Percentiles rank a stretch among this genome's conserved stretches.
phyloP scores from a whole-genome alignment of 805 yeast genomes.

The Candida insectorum region DNA sequence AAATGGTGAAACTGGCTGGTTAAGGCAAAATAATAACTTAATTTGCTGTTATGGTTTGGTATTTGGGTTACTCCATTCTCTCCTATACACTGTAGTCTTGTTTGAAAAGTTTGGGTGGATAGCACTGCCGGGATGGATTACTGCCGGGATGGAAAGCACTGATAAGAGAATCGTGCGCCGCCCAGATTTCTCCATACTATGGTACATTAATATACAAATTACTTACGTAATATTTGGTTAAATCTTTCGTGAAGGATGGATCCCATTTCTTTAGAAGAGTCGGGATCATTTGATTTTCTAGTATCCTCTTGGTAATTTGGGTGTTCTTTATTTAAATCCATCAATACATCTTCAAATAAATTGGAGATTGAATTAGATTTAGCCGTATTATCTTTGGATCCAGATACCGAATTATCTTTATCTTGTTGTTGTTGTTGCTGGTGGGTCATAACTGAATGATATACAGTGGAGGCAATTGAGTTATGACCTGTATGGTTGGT shows the following conservation, averaged over 20 bases:
- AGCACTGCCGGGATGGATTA: no score
- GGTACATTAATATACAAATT: neutral
- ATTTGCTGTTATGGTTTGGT: no score
- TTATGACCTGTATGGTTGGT: conserved; percentile 10
- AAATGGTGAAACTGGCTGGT: no score
- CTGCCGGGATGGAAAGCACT: neutral
- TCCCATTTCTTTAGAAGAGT: conserved; percentile 13
- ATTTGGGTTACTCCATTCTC: no score
- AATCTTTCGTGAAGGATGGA: conserved; percentile 12
- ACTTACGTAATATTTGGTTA: conserved; percentile 6
- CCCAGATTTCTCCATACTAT: no score
- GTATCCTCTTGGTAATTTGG: conserved; percentile 4
- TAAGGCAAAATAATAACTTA: no score
- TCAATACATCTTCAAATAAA: conserved; percentile 27
- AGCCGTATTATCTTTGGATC: conserved; percentile 3
- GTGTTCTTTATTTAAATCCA: conserved; percentile 8
- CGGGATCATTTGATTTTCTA: conserved; percentile 2
- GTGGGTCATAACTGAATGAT: conserved; percentile 23
- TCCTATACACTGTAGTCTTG: no score
- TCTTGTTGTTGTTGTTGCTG: conserved; percentile 5
- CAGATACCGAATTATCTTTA: neutral
- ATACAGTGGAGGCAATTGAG: conserved; percentile 27
- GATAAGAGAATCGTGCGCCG: neutral
- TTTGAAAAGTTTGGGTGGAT: no score
- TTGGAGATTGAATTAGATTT: conserved; percentile 29